Evolutionary conservation across 805 yeast genomes (phyloP), one percentile per base, ranked within the genome.

Genomic region (Metschnikowia reukaufii): DNA sequence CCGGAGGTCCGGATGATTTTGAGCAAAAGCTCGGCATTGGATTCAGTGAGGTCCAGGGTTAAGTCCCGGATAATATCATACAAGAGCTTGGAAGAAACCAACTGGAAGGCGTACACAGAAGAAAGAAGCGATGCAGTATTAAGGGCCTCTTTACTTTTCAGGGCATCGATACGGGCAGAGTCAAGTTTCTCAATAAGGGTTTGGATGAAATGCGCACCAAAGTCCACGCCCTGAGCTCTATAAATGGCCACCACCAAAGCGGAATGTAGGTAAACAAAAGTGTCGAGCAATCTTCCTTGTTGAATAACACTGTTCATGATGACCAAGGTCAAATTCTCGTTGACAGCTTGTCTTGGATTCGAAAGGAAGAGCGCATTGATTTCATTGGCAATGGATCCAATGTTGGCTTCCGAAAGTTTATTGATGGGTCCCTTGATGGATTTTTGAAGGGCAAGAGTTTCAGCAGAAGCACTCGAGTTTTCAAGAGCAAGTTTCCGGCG

Each of bases 201-300:
- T 61, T 94, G 99, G 29, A 90, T 74, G 49, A 90, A 84, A 55
- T 72, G 78, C 0, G 97, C 99, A 49, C 96, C 97, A 63, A 89
- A 86, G 51, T 89, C 96, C 32, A 83, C 80, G 17, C 99, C 98
- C 55, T 87, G 86, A 17, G 83, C 59, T 50, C 86, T 77, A 67
- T 86, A 89, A 19, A 94, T 63, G 0, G 96, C 84, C 18, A 83
- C 83, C 2, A 84, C 78, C 6, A 89, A 73, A 5, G 89, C 84
- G 1, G 96, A 86, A 63, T 92, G 91, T 27, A 88, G 73, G 50
- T 86, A 78, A 33, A 91, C 80, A 62, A 89, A 88, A 1, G 86
- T 79, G 52, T 91, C 97, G 40, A 89, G 68, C 41, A 90, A 67
- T 39, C 86, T 77, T 3, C 84, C 83, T 23, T 83, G 84, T 41